Percentiles rank a stretch among this genome's conserved stretches.
These are phyloP conservation scores for Debaryomyces robertsiae DNA, from an alignment of 1,139 yeast genomes.

Conservation along the genomic window DNA sequence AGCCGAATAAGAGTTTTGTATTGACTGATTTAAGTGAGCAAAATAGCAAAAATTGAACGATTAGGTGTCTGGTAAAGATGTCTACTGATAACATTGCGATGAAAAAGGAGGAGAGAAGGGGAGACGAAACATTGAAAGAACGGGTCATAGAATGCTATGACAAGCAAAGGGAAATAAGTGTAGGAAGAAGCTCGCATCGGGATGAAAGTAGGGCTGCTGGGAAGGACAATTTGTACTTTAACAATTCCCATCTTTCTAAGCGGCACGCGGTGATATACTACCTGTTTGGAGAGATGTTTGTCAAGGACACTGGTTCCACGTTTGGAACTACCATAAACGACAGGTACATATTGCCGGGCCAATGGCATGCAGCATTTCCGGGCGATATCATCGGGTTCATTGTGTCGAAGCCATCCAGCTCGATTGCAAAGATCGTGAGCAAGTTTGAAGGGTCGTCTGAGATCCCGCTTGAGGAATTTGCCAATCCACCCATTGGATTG, in stretches of 20 bases:
- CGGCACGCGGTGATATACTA: slow-evolving; percentile 26
- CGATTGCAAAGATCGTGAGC: slow-evolving; percentile 21
- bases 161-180: slow-evolving; percentile 18
- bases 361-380: slow-evolving; percentile 21
- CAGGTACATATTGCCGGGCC: slow-evolving; percentile 25
- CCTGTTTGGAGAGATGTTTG: slow-evolving; percentile 21
- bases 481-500: slow-evolving; percentile 27
- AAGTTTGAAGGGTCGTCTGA: slow-evolving; percentile 10
- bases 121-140: slow-evolving; percentile 14
- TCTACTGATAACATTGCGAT: not conserved
- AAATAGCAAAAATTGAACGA: too few relatives aligned
- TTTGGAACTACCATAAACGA: slow-evolving; percentile 44
- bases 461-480: slow-evolving; percentile 29
- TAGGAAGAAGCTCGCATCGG: slow-evolving; percentile 33
- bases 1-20: too few relatives aligned
- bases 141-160: slow-evolving; percentile 21
- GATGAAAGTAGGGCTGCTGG: slow-evolving; percentile 28
- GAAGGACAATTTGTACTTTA: slow-evolving; percentile 31
- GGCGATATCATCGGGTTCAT: slow-evolving; percentile 38
- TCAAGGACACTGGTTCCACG: slow-evolving; percentile 38
- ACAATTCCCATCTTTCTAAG: slow-evolving; percentile 39
- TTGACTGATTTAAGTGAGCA: too few relatives aligned
- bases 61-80: not conserved
- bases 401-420: slow-evolving; percentile 31
- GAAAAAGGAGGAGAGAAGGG: not conserved